phyloP scores from a whole-genome alignment of 345 rosid species.

The Mallotus nudiflorus region DNA sequence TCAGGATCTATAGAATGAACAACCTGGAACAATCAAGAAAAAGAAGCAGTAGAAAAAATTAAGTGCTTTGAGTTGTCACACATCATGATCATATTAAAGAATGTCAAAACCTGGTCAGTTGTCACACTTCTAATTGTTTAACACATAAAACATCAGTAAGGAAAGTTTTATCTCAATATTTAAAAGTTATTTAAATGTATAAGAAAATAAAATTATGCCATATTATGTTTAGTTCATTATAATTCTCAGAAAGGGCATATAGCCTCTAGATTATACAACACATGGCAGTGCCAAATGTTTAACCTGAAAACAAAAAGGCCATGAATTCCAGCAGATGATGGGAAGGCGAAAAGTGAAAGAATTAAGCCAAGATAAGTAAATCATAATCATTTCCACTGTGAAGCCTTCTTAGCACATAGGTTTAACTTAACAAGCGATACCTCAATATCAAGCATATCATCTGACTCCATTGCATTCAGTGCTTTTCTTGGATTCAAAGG shows the following conservation, averaged over 20 bases:
- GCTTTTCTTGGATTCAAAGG: constrained; percentile 69
- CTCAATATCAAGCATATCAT: constrained; percentile 53
- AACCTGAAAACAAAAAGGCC: neutral
- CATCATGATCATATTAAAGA: neutral
- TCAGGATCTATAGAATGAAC: constrained; percentile 58
- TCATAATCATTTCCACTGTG: neutral
- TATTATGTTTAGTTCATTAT: neutral
- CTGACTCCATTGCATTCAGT: constrained; percentile 67
- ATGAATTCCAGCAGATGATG: neutral
- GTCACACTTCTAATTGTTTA: neutral
- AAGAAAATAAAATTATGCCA: neutral
- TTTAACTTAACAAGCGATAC: constrained; percentile 33
- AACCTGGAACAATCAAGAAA: constrained; percentile 45
- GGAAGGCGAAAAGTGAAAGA: neutral
- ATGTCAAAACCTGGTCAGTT: neutral
- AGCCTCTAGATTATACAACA: neutral
- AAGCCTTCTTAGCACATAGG: neutral
- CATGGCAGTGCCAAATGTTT: neutral
- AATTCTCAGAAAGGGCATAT: neutral
- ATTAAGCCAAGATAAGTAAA: neutral
- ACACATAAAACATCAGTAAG: no score
- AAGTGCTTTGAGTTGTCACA: no score
- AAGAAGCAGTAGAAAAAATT: constrained; percentile 5
- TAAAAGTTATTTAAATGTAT: neutral
- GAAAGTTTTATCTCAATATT: neutral